These are phyloP conservation scores for Forsythia suspensa DNA, from an alignment of 257 asterid species.

Conservation along the genomic window DNA sequence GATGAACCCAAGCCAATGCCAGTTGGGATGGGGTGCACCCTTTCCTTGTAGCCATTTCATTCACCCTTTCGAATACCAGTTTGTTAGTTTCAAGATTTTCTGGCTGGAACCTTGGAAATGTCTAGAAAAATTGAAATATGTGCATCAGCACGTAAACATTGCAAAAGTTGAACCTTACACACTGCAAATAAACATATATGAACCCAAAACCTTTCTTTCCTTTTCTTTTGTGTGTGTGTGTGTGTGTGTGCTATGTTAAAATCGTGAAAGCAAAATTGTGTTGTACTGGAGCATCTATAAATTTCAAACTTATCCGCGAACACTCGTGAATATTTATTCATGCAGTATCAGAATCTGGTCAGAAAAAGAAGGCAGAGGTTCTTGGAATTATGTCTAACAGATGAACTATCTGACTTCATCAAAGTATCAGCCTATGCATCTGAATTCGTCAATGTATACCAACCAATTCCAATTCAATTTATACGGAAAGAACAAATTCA, in stretches of 20 bases:
- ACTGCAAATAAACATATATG: background rate
- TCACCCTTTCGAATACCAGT: constrained; percentile 21
- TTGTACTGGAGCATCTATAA: background rate
- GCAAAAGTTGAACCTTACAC: background rate
- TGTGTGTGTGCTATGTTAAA: too few relatives aligned
- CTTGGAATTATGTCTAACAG: too few relatives aligned
- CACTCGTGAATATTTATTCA: too few relatives aligned
- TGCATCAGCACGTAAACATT: background rate
- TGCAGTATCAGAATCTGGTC: background rate
- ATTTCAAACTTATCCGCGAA: background rate
- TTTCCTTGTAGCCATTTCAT: constrained; percentile 32
- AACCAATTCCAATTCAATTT: background rate
- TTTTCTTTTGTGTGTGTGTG: too few relatives aligned
- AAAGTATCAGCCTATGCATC: too few relatives aligned
- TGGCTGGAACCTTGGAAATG: constrained; percentile 27
- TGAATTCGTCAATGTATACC: too few relatives aligned
- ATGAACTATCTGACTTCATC: too few relatives aligned
- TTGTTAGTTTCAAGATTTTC: constrained; percentile 35
- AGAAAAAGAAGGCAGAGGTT: too few relatives aligned
- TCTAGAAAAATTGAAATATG: constrained; percentile 1
- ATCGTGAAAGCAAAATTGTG: too few relatives aligned
- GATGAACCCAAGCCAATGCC: constrained; percentile 46
- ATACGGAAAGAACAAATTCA: background rate
- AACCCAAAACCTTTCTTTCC: background rate
- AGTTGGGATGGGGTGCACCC: constrained; percentile 37